phyloP scores from a whole-genome alignment of 495 filamentous ascomycete species.

The Sphaerosporella brunnea region DNA sequence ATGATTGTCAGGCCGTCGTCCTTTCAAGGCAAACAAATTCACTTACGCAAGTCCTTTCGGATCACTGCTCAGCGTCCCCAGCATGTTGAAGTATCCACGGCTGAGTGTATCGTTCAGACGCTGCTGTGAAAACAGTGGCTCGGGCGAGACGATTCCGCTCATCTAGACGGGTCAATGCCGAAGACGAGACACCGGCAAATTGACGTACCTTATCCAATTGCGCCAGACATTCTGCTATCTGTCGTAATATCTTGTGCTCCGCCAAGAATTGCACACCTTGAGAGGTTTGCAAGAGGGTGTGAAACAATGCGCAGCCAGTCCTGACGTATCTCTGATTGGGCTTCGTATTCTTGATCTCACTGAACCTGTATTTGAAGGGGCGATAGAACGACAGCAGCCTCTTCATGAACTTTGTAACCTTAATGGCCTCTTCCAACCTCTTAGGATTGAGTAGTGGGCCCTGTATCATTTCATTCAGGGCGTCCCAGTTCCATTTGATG shows the following conservation, averaged over 20 bases:
- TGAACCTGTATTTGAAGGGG: constrained; percentile 91
- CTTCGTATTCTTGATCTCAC: constrained; percentile 68
- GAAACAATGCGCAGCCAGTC: constrained; percentile 71
- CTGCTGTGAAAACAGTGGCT: constrained; percentile 71
- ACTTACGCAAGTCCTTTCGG: constrained; percentile 46
- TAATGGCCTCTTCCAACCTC: constrained; percentile 82
- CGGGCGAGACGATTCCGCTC: constrained; percentile 73
- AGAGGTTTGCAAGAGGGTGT: constrained; percentile 60
- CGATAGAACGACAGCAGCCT: constrained; percentile 84
- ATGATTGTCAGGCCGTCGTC: constrained; percentile 2
- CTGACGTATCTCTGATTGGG: constrained; percentile 86
- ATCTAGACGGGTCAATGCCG: constrained; percentile 31
- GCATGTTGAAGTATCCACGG: constrained; percentile 81
- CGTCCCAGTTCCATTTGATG: constrained; percentile 91
- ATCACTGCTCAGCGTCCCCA: constrained; percentile 71
- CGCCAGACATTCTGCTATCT: constrained; percentile 86
- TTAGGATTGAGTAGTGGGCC: constrained; percentile 85
- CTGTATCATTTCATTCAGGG: constrained; percentile 78
- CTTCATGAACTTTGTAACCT: constrained; percentile 87
- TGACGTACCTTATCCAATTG: constrained; percentile 41
- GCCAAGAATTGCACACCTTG: constrained; percentile 73
- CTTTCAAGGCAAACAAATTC: background rate
- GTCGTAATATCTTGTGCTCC: constrained; percentile 80
- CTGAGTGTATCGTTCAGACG: constrained; percentile 69
- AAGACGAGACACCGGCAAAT: background rate